These are phyloP conservation scores for Phaseolus lunatus DNA, from an alignment of 306 rosid species.

Conservation along the genomic window DNA sequence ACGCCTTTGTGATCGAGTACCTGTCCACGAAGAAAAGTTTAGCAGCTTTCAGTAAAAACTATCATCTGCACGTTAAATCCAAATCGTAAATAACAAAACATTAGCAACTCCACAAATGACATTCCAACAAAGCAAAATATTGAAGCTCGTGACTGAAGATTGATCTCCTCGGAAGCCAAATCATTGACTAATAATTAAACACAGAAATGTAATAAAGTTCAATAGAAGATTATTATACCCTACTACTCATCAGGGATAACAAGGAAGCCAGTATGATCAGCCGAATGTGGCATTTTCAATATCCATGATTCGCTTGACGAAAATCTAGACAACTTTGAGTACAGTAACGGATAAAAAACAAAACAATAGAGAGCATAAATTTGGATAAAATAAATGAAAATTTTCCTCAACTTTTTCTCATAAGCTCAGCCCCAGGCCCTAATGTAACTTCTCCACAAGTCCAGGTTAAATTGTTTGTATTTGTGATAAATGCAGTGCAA, in stretches of 20 bases:
- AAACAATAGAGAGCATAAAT: background rate
- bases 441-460: background rate
- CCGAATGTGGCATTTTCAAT: background rate
- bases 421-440: background rate
- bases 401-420: background rate
- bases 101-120: background rate
- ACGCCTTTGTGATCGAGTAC: slow-evolving; percentile 90
- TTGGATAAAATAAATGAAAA: background rate
- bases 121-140: background rate
- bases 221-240: background rate
- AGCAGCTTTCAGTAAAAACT: slow-evolving; percentile 38
- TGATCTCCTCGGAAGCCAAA: no score
- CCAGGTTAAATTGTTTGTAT: background rate
- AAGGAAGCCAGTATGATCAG: background rate
- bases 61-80: slow-evolving; percentile 19
- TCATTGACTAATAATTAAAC: background rate
- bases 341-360: background rate
- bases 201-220: background rate
- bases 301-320: background rate
- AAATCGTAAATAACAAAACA: background rate
- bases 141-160: background rate
- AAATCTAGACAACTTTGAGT: background rate
- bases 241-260: background rate
- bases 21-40: slow-evolving; percentile 56
- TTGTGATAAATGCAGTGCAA: background rate